These are phyloP conservation scores for Tylopilus vinaceipallidus DNA, from an alignment of 768 basidiomycete genomes.

Conservation along the genomic window DNA sequence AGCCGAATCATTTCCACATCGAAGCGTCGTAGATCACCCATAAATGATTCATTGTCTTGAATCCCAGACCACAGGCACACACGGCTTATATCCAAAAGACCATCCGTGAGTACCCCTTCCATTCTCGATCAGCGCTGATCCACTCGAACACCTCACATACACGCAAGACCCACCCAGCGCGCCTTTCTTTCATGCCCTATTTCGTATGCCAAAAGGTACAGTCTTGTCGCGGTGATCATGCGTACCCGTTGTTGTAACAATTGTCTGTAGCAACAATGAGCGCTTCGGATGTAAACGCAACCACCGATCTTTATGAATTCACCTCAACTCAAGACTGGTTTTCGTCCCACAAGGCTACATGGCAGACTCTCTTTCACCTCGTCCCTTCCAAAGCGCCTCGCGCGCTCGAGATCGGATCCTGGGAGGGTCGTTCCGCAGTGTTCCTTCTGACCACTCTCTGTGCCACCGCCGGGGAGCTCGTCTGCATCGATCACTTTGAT, in stretches of 20 bases:
- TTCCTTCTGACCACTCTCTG: conserved; percentile 52
- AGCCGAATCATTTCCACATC: no score
- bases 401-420: conserved; percentile 56
- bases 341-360: conserved; percentile 41
- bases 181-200: neutral
- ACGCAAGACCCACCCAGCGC: neutral
- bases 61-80: neutral
- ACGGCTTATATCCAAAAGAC: conserved; percentile 12
- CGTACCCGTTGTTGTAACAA: neutral
- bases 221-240: neutral
- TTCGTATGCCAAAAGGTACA: neutral
- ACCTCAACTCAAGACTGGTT: conserved; percentile 60
- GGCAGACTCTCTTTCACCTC: conserved; percentile 42
- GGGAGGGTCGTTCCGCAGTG: conserved; percentile 63
- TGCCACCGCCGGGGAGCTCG: conserved; percentile 40
- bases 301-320: conserved; percentile 35
- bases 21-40: neutral
- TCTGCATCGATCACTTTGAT: conserved; percentile 62
- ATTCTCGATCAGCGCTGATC: neutral
- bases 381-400: conserved; percentile 41
- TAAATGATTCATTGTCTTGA: conserved; percentile 1
- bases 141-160: conserved; percentile 17
- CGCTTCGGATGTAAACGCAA: neutral
- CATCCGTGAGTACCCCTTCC: neutral
- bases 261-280: conserved; percentile 15